These are phyloP conservation scores for Sordaria brevicollis DNA, from an alignment of 495 filamentous ascomycete genomes.

Conservation along the genomic window DNA sequence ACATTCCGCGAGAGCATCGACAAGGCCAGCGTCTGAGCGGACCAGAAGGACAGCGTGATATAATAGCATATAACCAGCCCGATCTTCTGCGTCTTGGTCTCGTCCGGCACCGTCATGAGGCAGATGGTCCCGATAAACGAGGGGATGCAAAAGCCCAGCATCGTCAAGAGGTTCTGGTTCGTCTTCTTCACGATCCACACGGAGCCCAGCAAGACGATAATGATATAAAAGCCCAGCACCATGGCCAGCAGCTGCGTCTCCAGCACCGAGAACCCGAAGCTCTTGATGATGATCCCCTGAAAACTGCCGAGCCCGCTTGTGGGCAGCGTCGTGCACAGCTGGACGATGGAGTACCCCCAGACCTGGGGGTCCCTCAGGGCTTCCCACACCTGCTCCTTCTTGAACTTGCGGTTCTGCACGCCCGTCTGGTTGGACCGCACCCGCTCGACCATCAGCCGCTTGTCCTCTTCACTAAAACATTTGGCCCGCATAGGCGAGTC, in stretches of 20 bases:
- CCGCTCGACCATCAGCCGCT: constrained; percentile 47
- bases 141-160: constrained; percentile 55
- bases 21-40: constrained; percentile 43
- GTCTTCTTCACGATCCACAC: constrained; percentile 55
- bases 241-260: constrained; percentile 53
- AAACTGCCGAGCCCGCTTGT: constrained; percentile 59
- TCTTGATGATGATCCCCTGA: constrained; percentile 49
- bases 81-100: constrained; percentile 32
- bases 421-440: constrained; percentile 53
- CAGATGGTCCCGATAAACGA: constrained; percentile 47
- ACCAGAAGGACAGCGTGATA: constrained; percentile 47
- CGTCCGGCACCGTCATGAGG: constrained; percentile 40
- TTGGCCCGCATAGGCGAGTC: constrained; percentile 53
- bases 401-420: constrained; percentile 51
- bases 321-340: constrained; percentile 57
- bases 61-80: constrained; percentile 49
- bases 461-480: constrained; percentile 46
- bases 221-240: constrained; percentile 62
- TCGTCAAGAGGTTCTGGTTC: constrained; percentile 52
- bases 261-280: constrained; percentile 38
- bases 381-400: constrained; percentile 33
- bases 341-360: constrained; percentile 41
- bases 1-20: constrained; percentile 42
- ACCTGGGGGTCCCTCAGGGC: constrained; percentile 40
- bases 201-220: constrained; percentile 51